Percentiles rank a stretch among this genome's conserved stretches.
phyloP scores from a whole-genome alignment of 805 yeast genomes.

The Saccharomycopsis fermentans region DNA sequence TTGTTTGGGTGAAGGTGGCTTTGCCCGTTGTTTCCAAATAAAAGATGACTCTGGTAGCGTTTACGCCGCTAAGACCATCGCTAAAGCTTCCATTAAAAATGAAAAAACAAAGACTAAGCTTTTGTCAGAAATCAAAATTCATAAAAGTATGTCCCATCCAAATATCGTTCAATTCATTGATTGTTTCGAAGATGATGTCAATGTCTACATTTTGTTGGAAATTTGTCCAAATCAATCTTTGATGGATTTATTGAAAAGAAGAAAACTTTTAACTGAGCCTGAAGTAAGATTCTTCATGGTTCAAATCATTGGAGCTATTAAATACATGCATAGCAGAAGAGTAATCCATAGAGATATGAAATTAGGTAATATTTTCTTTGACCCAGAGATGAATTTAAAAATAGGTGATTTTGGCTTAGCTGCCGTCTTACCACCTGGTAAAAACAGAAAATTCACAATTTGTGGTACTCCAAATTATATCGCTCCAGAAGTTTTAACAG shows the following conservation, averaged over 20 bases:
- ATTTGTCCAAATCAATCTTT: slow-evolving; percentile 91
- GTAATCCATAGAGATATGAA: slow-evolving; percentile 95
- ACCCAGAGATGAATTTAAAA: slow-evolving; percentile 85
- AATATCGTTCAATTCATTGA: slow-evolving; percentile 89
- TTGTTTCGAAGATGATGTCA: slow-evolving; percentile 93
- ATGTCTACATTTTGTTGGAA: slow-evolving; percentile 87
- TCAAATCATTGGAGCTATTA: slow-evolving; percentile 89
- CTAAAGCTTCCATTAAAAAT: slow-evolving; percentile 79
- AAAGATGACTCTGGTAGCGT: slow-evolving; percentile 79
- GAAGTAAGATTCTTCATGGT: slow-evolving; percentile 86
- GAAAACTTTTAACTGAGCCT: slow-evolving; percentile 81
- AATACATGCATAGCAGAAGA: slow-evolving; percentile 82
- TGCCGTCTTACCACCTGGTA: slow-evolving; percentile 67
- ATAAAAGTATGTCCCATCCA: slow-evolving; percentile 78
- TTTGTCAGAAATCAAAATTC: slow-evolving; percentile 90
- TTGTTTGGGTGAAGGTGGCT: slow-evolving; percentile 96
- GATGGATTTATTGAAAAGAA: slow-evolving; percentile 80
- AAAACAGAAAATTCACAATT: slow-evolving; percentile 79
- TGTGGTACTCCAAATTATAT: slow-evolving; percentile 99
- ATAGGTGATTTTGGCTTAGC: slow-evolving; percentile 98
- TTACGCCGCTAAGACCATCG: slow-evolving; percentile 95
- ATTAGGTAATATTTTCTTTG: slow-evolving; percentile 91
- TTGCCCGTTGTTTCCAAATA: slow-evolving; percentile 97
- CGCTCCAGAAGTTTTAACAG: slow-evolving; percentile 94
- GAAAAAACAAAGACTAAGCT: slow-evolving; percentile 80